Evolutionary conservation across 2,329 filamentous ascomycete genomes (phyloP).

Genomic region (Claviceps cyperi): DNA sequence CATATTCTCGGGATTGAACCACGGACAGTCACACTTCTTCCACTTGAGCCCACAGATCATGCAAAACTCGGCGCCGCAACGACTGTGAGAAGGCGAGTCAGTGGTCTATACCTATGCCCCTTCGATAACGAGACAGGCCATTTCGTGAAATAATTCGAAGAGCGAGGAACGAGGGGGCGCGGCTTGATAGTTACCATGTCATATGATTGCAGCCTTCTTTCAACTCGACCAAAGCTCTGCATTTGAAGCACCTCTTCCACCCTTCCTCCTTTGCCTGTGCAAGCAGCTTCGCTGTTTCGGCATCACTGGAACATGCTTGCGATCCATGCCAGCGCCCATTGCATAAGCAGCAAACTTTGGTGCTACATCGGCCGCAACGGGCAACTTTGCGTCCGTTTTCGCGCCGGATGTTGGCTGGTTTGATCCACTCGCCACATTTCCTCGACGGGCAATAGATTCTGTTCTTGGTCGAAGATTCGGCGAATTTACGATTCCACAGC

Average conservation of each 20-base stretch:
- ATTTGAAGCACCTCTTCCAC: conserved; percentile 65
- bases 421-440: conserved; percentile 68
- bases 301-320: conserved; percentile 56
- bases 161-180: not conserved
- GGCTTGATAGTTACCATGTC: conserved; percentile 48
- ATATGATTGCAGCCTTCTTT: conserved; percentile 81
- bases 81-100: conserved; percentile 25
- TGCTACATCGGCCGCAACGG: conserved; percentile 56
- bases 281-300: conserved; percentile 48
- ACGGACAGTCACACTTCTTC: conserved; percentile 72
- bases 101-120: not conserved
- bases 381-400: conserved; percentile 48
- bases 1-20: conserved; percentile 51
- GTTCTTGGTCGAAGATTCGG: conserved; percentile 60
- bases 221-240: conserved; percentile 59
- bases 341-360: conserved; percentile 60
- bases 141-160: no score
- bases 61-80: conserved; percentile 73
- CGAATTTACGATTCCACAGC: conserved; percentile 67
- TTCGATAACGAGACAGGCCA: not conserved
- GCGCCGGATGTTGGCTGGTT: conserved; percentile 50
- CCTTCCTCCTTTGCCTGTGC: conserved; percentile 51
- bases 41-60: conserved; percentile 72
- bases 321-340: conserved; percentile 59
- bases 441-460: conserved; percentile 63